Percentiles rank a stretch among this genome's conserved stretches.
Conservation (phyloP, 2,329 filamentous ascomycete genomes). For the Fusarium protoensiforme region DNA sequence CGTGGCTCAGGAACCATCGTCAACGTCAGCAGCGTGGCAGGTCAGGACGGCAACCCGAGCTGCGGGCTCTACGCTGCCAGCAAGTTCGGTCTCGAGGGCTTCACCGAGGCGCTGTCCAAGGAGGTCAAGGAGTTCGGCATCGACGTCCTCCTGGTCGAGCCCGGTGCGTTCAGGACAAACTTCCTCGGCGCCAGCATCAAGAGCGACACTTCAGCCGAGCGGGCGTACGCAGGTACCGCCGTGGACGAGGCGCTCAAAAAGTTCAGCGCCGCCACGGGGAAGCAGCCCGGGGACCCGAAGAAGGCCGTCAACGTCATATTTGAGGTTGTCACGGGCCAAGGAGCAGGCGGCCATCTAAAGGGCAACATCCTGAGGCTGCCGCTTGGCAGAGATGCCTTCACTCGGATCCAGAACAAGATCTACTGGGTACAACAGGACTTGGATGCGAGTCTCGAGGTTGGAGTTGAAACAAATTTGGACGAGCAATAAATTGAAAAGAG, state of each 20-base stretch:
- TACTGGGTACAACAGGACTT: constrained; percentile 23
- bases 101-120: constrained; percentile 54
- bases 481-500: neutral
- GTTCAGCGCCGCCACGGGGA: constrained; percentile 43
- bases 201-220: constrained; percentile 30
- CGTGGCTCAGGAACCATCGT: constrained; percentile 55
- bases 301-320: constrained; percentile 51
- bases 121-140: constrained; percentile 59
- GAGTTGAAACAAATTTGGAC: constrained; percentile 16
- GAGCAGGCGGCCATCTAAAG: constrained; percentile 39
- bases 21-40: constrained; percentile 59
- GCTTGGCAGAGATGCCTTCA: constrained; percentile 49
- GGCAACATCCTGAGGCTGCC: constrained; percentile 48
- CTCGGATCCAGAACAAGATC: constrained; percentile 41
- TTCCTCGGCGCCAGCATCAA: constrained; percentile 49
- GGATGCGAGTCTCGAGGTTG: constrained; percentile 20
- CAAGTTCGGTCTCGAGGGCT: constrained; percentile 56
- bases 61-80: constrained; percentile 57
- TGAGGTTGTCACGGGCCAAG: constrained; percentile 49
- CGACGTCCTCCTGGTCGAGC: constrained; percentile 57
- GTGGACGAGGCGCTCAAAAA: constrained; percentile 39
- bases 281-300: constrained; percentile 54
- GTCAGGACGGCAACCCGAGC: constrained; percentile 50
- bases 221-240: constrained; percentile 45
- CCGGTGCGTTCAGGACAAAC: constrained; percentile 62